Conservation (phyloP, 2,329 filamentous ascomycete genomes). For the Trichophaea hybrida region DNA sequence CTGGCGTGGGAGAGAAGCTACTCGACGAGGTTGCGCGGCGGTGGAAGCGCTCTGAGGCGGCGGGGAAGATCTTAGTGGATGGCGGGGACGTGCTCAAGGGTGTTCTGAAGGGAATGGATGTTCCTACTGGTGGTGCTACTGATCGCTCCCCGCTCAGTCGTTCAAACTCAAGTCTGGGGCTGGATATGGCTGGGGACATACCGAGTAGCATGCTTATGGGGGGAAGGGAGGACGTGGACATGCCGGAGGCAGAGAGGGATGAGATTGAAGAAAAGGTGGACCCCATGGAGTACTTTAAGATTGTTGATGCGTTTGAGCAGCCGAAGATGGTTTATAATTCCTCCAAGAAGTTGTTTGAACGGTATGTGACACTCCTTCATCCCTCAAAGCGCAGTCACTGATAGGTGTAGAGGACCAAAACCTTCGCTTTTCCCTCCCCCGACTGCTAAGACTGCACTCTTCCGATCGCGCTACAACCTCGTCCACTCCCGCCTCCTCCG, state of each 20-base stretch:
- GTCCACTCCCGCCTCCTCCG: conserved; percentile 83
- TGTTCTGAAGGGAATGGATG: conserved; percentile 71
- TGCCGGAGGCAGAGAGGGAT: conserved; percentile 41
- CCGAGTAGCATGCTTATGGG: conserved; percentile 13
- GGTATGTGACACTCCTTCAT: conserved; percentile 33
- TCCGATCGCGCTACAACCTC: conserved; percentile 80
- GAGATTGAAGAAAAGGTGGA: conserved; percentile 49
- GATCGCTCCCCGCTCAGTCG: conserved; percentile 34
- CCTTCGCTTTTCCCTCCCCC: conserved; percentile 61
- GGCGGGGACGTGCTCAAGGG: conserved; percentile 61
- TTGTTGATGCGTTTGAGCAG: conserved; percentile 73
- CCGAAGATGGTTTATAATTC: conserved; percentile 64
- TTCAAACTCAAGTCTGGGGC: conserved; percentile 21
- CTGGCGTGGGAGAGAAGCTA: conserved; percentile 80
- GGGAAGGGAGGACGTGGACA: conserved; percentile 35
- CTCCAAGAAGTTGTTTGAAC: conserved; percentile 80
- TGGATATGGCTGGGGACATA: conserved; percentile 13
- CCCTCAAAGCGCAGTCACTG: conserved; percentile 12
- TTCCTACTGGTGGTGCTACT: conserved; percentile 29
- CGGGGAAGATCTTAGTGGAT: conserved; percentile 76
- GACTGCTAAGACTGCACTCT: conserved; percentile 68
- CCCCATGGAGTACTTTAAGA: conserved; percentile 66
- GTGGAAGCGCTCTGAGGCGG: conserved; percentile 62
- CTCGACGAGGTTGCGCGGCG: conserved; percentile 78
- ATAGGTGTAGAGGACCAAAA: conserved; percentile 41